Evolutionary conservation across 179 eudicot genomes (phyloP), one percentile per base, ranked within the genome.

Genomic region (Vitellaria paradoxa): DNA sequence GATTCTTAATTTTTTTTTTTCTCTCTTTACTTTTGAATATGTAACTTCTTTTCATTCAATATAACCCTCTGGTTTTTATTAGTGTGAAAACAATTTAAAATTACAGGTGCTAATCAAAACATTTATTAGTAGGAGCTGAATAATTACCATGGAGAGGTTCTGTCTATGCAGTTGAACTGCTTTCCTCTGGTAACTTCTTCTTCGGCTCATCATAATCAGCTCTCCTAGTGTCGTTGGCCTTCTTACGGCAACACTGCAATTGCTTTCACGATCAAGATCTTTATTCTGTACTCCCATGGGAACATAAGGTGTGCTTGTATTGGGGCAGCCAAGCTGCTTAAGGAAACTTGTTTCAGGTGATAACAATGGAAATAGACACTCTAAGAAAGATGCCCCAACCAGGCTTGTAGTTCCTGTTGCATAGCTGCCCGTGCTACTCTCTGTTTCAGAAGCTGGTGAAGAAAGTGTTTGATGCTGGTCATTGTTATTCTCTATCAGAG

Each of bases 191-290:
- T 75, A 87, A 83, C 91, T 93, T 62, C 88, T 84, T 77, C 93
- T 85, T 68, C 91, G 85, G 85, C 99, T 91, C 97, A 89, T 79
- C 89, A 93, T 84, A 75, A 91, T 93, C 74, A 95, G 86, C 87
- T 95, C 98, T 62, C 92, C 99, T 3, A 93, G 89, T 18, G 97
- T 94, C n/a, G 84, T 74, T 23, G 90, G 87, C 76, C 87, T 82
- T 62, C 82, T 85, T 24, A 49, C 73, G 1, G 68, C 79, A 15
- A 78, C 82, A 67, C 86, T 84, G 20, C 70, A 71, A 45, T 84
- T 88, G 65, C 81, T 87, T 74, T 81, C 87, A 10, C 75, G 55
- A 15, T 59, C 56, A 47, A 79, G 78, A 49, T 78, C 82, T 75
- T 68, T 81, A 26, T 12, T 68, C n/a, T 78, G 80, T 21, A 57